Evolutionary conservation across 768 basidiomycete species (phyloP).

Genomic region (Tylopilus intermedius): DNA sequence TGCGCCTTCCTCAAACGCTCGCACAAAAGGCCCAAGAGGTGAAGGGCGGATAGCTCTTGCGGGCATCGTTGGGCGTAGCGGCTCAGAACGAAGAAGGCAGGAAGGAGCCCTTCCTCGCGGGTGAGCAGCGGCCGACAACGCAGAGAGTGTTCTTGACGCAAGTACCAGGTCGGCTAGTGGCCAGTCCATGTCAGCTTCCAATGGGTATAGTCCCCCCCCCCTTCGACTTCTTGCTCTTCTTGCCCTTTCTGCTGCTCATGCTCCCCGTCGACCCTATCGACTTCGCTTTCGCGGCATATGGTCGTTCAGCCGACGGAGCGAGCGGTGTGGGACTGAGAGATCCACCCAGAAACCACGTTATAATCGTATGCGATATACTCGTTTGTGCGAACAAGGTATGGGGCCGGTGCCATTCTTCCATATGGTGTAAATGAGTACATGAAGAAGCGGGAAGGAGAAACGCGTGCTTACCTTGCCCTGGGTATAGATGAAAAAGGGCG

Average conservation of each 20-base stretch:
- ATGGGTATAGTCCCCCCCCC: slow-evolving; percentile 29
- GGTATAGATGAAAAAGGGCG: no score
- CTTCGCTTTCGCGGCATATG: slow-evolving; percentile 21
- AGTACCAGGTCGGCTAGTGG: slow-evolving; percentile 79
- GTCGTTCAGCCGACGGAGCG: slow-evolving; percentile 20
- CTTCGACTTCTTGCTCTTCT: slow-evolving; percentile 36
- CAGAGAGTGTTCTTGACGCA: slow-evolving; percentile 54
- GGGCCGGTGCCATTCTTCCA: no score
- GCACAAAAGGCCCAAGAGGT: slow-evolving; percentile 83
- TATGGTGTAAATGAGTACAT: no score
- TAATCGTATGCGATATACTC: no score
- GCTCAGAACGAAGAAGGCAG: slow-evolving; percentile 76
- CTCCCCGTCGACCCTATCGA: slow-evolving; percentile 28
- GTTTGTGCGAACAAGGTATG: no score
- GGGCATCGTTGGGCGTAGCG: slow-evolving; percentile 69
- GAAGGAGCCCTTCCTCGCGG: slow-evolving; percentile 49
- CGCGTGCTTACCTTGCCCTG: no score
- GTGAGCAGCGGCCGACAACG: slow-evolving; percentile 24
- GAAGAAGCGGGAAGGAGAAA: no score
- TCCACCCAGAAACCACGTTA: slow-evolving; percentile 36
- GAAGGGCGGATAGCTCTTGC: slow-evolving; percentile 67
- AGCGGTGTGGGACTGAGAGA: slow-evolving; percentile 46
- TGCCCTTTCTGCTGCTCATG: slow-evolving; percentile 22
- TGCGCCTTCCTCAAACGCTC: slow-evolving; percentile 71
- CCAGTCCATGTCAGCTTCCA: slow-evolving; percentile 38